Percentiles rank a stretch among this genome's conserved stretches.
Evolutionary conservation across 2,329 filamentous ascomycete species (phyloP).

Genomic region (Neopestalotiopsis sp.): DNA sequence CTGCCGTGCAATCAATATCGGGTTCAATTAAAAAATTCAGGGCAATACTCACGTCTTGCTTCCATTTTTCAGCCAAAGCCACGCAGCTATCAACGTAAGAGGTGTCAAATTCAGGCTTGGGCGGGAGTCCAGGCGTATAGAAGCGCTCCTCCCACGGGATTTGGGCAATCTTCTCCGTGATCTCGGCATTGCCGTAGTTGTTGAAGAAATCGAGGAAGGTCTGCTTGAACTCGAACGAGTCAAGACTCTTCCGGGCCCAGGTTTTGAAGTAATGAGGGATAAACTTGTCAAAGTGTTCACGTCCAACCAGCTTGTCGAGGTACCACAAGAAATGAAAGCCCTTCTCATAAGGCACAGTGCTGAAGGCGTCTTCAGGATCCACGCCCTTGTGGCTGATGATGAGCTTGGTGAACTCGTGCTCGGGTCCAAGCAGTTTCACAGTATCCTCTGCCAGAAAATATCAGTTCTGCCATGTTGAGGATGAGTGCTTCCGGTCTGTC

Average conservation of each 20-base stretch:
- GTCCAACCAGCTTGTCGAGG: constrained; percentile 84
- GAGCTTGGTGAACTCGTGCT: constrained; percentile 93
- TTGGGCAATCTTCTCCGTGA: constrained; percentile 67
- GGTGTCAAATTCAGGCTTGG: constrained; percentile 91
- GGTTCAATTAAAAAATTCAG: constrained; percentile 23
- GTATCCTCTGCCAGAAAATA: constrained; percentile 66
- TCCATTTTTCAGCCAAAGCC: constrained; percentile 81
- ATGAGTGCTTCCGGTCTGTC: constrained; percentile 21
- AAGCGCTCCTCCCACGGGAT: constrained; percentile 93
- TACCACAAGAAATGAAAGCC: constrained; percentile 94
- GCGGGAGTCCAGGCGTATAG: constrained; percentile 85
- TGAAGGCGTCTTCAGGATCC: constrained; percentile 96
- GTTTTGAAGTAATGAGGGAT: constrained; percentile 93
- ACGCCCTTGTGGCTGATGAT: constrained; percentile 86
- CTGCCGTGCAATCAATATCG: constrained; percentile 38
- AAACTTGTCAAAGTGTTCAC: constrained; percentile 90
- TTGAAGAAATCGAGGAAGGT: constrained; percentile 87
- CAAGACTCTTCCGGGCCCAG: constrained; percentile 85
- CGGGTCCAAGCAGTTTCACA: constrained; percentile 76
- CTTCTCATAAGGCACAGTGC: constrained; percentile 92
- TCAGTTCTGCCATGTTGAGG: background rate
- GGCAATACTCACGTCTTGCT: constrained; percentile 55
- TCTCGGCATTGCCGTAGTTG: constrained; percentile 64
- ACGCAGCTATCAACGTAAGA: constrained; percentile 87
- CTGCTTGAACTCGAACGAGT: constrained; percentile 92